A percentile compares a stretch with the other conserved stretches of the same genome.
Conservation (phyloP, 768 basidiomycete genomes). For the Tephrocybe rancida region DNA sequence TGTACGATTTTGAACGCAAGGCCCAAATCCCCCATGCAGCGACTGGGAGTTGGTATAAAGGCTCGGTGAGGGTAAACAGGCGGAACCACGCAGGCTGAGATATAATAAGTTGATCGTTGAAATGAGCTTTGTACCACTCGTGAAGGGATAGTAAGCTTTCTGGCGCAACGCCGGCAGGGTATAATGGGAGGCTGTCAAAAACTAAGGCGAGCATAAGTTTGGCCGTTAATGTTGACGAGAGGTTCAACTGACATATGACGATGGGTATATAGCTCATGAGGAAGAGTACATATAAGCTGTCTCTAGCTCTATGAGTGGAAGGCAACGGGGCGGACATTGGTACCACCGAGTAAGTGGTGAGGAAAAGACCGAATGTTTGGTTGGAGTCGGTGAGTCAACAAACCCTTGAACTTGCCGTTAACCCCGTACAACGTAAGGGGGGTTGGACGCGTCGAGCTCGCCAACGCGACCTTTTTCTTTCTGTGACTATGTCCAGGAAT, state of each 20-base stretch:
- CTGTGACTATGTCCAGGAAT: slow-evolving; percentile 5
- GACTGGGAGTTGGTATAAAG: slow-evolving; percentile 22
- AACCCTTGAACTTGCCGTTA: not conserved
- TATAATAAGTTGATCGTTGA: slow-evolving; percentile 25
- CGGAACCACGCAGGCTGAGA: slow-evolving; percentile 24
- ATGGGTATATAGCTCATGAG: slow-evolving; percentile 19
- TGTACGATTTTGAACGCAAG: slow-evolving; percentile 18
- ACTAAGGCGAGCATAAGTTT: slow-evolving; percentile 8
- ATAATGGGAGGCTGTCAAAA: slow-evolving; percentile 22
- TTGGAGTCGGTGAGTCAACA: not conserved
- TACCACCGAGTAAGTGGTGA: not conserved
- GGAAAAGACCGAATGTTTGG: not conserved
- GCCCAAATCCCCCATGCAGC: slow-evolving; percentile 23
- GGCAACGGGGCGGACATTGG: slow-evolving; percentile 14
- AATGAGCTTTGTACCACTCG: slow-evolving; percentile 18
- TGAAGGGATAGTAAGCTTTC: slow-evolving; percentile 17
- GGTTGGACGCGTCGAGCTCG: slow-evolving; percentile 2
- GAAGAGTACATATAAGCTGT: slow-evolving; percentile 20
- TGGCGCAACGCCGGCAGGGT: slow-evolving; percentile 18
- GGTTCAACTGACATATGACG: slow-evolving; percentile 13
- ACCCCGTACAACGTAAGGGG: not conserved
- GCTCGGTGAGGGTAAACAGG: slow-evolving; percentile 21
- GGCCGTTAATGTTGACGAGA: not conserved
- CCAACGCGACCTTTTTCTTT: not conserved
- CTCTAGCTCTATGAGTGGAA: slow-evolving; percentile 13